Base-by-base conservation (phyloP, 257 asterid species). In the Eustoma russellianum region DNA sequence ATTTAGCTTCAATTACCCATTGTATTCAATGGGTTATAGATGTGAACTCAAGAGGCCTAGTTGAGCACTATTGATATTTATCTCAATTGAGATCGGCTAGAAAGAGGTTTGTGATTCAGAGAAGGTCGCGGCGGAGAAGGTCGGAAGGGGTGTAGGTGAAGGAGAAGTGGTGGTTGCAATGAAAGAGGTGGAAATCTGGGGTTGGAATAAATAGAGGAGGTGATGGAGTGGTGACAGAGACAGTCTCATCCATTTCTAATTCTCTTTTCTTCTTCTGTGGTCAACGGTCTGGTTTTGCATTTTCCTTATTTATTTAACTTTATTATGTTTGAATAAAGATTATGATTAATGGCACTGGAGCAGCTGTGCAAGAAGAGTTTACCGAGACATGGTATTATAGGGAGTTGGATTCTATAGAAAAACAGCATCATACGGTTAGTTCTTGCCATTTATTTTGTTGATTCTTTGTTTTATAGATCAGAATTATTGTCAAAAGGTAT, bases 361-460 rank as follows among this genome's bases (percentile, higher is more conserved):
- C 33, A 1, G 47, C 19, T 54, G 65, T 64, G 47, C 67, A 55
- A 40, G 82, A 76, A n/a, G 82, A 76, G 33, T 69, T 72, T 30
- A 70, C 69, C 61, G 82, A 72, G 54, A 76, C 82, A 3, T 56
- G 57, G 40, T 76, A 76, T 35, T 76, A 76, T 52, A 63, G 56
- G 9, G 70, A 70, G 47, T 57, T 76, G 74, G 65, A 62, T 57
- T 72, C 79, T 46, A 46, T 76, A 13, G 79, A 72, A 28, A 72
- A 76, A 44, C 76, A 61, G 38, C 82, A 76, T 49, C 79, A 72
- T 62, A 66, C 76, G 58, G 82, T 75, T 52, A 0, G 30, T 24
- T 24, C 30, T 33, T 24, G 10, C 33, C 24, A 11, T 5, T 7
- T 10, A 11, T 13, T 49, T 38, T 10, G 3, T 6, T n/a, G 16